These are phyloP conservation scores for Aspergillus uvarum DNA, from an alignment of 2,329 filamentous ascomycete species.

Conservation along the genomic window DNA sequence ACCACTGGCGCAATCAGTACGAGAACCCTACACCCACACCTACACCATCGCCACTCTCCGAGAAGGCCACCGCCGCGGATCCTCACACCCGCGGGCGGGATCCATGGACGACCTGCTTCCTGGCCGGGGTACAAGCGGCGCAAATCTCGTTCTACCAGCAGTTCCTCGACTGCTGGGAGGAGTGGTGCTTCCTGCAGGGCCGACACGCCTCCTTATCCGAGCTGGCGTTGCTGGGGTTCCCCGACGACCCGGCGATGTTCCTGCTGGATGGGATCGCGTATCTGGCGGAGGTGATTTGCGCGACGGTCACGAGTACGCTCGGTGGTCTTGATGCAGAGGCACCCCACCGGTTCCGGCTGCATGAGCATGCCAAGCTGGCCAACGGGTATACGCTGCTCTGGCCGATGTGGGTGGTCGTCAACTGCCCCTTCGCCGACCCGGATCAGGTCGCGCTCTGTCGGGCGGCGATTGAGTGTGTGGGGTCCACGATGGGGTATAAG, in stretches of 20 bases:
- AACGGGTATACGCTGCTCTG: slow-evolving; percentile 2
- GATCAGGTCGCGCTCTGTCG: background rate
- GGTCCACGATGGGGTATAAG: slow-evolving; percentile 1
- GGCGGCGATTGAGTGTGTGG: background rate
- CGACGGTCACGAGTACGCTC: background rate
- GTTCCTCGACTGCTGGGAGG: background rate
- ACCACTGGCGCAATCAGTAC: background rate
- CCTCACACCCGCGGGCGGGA: background rate
- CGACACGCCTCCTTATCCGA: background rate
- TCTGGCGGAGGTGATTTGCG: background rate
- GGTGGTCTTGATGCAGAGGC: background rate
- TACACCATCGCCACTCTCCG: background rate
- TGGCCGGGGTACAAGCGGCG: background rate
- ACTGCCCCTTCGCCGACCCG: background rate
- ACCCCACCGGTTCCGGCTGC: background rate
- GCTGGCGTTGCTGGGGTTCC: background rate
- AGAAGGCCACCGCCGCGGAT: background rate
- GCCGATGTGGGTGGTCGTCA: slow-evolving; percentile 3
- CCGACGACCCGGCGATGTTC: background rate
- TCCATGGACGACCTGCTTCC: slow-evolving; percentile 1
- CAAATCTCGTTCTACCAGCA: background rate
- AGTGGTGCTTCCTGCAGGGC: background rate
- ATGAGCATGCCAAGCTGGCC: background rate
- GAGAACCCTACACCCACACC: too few relatives aligned
- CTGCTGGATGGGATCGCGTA: background rate